These are phyloP conservation scores for Botrytis cinerea DNA, from an alignment of 2,329 filamentous ascomycete species.

Conservation along the genomic window DNA sequence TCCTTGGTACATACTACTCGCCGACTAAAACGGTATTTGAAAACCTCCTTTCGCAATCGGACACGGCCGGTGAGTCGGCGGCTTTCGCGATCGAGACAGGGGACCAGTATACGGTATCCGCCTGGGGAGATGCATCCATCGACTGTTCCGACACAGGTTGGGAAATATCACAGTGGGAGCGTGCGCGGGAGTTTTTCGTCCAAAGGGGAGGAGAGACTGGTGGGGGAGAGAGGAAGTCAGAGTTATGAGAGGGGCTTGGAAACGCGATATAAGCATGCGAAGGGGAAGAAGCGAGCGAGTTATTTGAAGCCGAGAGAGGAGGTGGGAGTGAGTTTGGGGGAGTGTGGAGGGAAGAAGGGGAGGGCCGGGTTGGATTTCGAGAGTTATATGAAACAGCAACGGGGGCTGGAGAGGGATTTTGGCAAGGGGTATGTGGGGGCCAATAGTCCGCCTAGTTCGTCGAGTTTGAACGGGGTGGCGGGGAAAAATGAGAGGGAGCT, in stretches of 20 bases:
- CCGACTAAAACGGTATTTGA: neutral
- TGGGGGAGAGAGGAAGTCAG: neutral
- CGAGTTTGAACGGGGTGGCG: neutral
- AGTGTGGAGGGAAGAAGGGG: neutral
- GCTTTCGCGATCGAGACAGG: neutral
- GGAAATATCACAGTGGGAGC: slow-evolving; percentile 14
- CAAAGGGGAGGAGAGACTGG: neutral
- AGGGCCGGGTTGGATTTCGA: neutral
- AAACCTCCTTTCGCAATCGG: neutral
- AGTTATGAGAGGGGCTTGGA: neutral
- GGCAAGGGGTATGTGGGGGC: neutral
- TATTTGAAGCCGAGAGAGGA: slow-evolving; percentile 10
- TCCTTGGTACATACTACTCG: neutral
- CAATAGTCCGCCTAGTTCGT: neutral
- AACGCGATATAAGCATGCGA: slow-evolving; percentile 5
- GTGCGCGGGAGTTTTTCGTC: slow-evolving; percentile 8
- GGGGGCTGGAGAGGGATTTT: slow-evolving; percentile 17
- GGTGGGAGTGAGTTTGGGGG: neutral
- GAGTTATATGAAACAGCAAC: slow-evolving; percentile 8
- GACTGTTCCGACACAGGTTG: slow-evolving; percentile 5
- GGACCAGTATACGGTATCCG: neutral
- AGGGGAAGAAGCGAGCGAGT: slow-evolving; percentile 7
- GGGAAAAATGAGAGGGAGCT: neutral
- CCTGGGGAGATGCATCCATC: neutral
- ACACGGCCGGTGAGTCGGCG: neutral